Conservation (phyloP, 768 basidiomycete species). For the Boletus sp. region DNA sequence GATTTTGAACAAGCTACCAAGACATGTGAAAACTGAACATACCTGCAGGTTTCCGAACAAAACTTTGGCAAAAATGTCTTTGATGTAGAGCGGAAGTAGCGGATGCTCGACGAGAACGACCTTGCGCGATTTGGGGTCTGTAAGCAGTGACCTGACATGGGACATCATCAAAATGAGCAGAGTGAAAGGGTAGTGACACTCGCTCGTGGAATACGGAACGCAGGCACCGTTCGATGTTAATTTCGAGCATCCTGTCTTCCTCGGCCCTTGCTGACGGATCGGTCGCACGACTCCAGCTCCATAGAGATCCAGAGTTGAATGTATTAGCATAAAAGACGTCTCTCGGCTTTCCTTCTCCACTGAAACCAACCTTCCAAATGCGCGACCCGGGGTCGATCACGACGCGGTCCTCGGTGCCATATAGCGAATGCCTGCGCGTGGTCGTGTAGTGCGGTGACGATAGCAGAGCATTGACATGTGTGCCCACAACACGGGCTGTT, state of each 20-base stretch:
- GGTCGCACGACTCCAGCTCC: conserved; percentile 57
- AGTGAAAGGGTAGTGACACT: conserved; percentile 25
- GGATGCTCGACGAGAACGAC: conserved; percentile 93
- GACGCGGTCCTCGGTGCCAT: conserved; percentile 94
- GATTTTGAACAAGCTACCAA: neutral
- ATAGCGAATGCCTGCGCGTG: conserved; percentile 86
- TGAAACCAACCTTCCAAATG: conserved; percentile 97
- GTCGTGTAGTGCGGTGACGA: conserved; percentile 83
- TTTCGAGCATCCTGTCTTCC: conserved; percentile 69
- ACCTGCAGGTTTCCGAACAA: conserved; percentile 92
- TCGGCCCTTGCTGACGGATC: conserved; percentile 62
- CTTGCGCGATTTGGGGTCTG: conserved; percentile 94
- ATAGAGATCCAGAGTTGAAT: conserved; percentile 46
- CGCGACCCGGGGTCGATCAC: conserved; percentile 93
- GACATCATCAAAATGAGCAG: conserved; percentile 15
- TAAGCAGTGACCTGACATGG: conserved; percentile 73
- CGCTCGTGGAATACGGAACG: conserved; percentile 85
- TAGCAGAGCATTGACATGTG: conserved; percentile 54
- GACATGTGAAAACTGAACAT: neutral
- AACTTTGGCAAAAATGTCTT: conserved; percentile 81
- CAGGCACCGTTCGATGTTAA: conserved; percentile 64
- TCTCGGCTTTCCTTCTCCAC: conserved; percentile 89
- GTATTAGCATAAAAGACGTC: conserved; percentile 73
- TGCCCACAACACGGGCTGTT: conserved; percentile 47
- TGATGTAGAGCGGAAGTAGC: conserved; percentile 79